Conservation (phyloP, 352 stramenopile genomes). For the Elongisporangium anandrum region DNA sequence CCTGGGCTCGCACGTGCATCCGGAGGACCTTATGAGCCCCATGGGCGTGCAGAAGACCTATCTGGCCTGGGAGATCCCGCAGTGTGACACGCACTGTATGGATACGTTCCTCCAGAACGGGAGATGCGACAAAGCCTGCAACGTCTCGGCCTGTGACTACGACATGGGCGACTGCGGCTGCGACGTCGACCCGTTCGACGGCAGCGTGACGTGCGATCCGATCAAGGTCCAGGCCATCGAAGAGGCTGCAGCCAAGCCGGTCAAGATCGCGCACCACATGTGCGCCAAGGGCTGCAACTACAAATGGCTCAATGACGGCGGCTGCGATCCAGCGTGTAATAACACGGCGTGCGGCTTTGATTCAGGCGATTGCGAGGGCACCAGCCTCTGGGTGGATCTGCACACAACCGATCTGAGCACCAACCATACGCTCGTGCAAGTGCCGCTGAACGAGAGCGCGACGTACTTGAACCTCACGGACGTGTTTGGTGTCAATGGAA, state of each 20-base stretch:
- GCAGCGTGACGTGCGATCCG: conserved; percentile 42
- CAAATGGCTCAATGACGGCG: conserved; percentile 75
- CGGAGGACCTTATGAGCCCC: conserved; percentile 91
- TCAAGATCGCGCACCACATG: conserved; percentile 47
- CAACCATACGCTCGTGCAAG: conserved; percentile 66
- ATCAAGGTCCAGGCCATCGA: conserved; percentile 59
- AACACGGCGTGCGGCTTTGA: conserved; percentile 82
- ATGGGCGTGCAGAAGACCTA: conserved; percentile 88
- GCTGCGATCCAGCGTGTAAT: conserved; percentile 79
- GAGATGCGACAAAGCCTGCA: conserved; percentile 87
- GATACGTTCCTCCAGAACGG: conserved; percentile 77
- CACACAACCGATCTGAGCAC: conserved; percentile 30
- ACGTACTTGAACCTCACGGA: conserved; percentile 63
- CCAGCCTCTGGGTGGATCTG: conserved; percentile 26
- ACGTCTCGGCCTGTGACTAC: conserved; percentile 86
- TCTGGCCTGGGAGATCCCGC: conserved; percentile 91
- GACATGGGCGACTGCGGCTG: conserved; percentile 93
- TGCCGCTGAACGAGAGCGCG: conserved; percentile 57
- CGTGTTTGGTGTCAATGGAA: conserved; percentile 61
- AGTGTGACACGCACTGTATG: conserved; percentile 80
- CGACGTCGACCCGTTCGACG: conserved; percentile 43
- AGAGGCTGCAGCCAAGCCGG: conserved; percentile 39
- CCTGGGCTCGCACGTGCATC: conserved; percentile 79
- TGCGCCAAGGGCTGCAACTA: conserved; percentile 75
- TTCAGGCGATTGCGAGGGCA: conserved; percentile 64